A percentile compares a stretch with the other conserved stretches of the same genome.
phyloP scores from a whole-genome alignment of 306 rosid species.

The Rosa chinensis region DNA sequence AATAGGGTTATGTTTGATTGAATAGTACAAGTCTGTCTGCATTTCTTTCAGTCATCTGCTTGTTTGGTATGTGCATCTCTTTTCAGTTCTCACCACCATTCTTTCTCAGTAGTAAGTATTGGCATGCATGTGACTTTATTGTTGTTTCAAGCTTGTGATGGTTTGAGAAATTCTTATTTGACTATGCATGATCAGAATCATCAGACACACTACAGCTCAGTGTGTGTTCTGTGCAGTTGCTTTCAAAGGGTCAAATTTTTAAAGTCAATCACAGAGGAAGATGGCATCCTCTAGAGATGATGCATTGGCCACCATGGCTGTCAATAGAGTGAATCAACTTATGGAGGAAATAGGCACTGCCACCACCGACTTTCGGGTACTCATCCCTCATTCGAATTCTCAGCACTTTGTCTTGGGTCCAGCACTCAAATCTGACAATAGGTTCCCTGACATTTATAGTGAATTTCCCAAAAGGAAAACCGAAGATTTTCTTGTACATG shows the following conservation, averaged over 20 bases:
- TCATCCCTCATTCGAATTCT: background rate
- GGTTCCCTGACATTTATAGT: background rate
- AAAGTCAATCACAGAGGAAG: background rate
- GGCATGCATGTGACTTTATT: background rate
- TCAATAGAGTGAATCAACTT: constrained; percentile 4
- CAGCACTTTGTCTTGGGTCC: constrained; percentile 13
- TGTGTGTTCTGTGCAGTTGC: background rate
- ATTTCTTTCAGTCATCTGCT: background rate
- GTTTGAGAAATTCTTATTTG: background rate
- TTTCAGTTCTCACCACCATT: background rate
- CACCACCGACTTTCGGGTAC: background rate
- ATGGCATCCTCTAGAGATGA: background rate
- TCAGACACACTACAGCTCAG: background rate
- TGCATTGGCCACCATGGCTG: constrained; percentile 5
- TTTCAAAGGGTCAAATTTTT: background rate
- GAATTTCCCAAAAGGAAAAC: background rate
- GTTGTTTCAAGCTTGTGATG: background rate
- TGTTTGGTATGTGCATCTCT: background rate
- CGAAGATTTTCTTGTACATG: background rate
- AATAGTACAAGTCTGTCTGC: background rate
- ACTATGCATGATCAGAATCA: background rate
- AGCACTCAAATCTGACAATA: background rate
- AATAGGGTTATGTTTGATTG: background rate
- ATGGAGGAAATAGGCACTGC: background rate
- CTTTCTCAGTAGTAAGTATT: background rate